These are phyloP conservation scores for Penicillium coprophilum DNA, from an alignment of 495 filamentous ascomycete species.

Conservation along the genomic window DNA sequence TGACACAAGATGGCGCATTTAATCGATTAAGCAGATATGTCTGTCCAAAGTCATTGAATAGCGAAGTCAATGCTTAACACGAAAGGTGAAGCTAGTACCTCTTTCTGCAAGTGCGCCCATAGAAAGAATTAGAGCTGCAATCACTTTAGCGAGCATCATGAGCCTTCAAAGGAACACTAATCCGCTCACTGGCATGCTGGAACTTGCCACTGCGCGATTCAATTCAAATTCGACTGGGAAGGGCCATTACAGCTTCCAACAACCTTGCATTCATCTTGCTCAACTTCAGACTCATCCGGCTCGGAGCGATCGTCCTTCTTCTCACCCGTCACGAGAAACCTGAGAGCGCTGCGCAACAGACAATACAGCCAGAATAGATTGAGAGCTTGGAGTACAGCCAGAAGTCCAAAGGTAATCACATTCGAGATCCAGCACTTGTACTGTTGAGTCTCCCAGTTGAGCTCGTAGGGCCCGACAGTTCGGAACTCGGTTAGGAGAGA, in stretches of 20 bases:
- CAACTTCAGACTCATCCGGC: slow-evolving; percentile 16
- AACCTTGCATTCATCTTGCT: slow-evolving; percentile 1
- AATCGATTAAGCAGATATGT: background rate
- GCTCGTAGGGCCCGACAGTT: slow-evolving; percentile 75
- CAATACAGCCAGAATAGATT: slow-evolving; percentile 80
- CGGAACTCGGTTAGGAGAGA: slow-evolving; percentile 76
- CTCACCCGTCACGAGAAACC: slow-evolving; percentile 21
- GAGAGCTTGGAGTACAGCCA: slow-evolving; percentile 66
- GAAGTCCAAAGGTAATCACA: slow-evolving; percentile 60
- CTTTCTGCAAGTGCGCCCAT: too few species aligned
- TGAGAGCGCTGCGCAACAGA: slow-evolving; percentile 51
- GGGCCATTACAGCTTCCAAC: background rate
- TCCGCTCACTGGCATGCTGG: background rate
- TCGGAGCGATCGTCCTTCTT: slow-evolving; percentile 32
- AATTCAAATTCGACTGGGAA: background rate
- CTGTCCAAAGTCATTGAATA: background rate
- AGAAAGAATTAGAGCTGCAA: too few species aligned
- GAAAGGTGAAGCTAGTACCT: background rate
- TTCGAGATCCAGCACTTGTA: slow-evolving; percentile 73
- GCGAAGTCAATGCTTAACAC: background rate
- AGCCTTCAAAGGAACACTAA: background rate
- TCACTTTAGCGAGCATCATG: background rate
- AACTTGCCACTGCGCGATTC: background rate
- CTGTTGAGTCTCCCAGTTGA: slow-evolving; percentile 72
- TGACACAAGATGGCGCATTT: background rate